Evolutionary conservation across 805 yeast species (phyloP).

Genomic region (Cyberlindnera euphorbiiphila): DNA sequence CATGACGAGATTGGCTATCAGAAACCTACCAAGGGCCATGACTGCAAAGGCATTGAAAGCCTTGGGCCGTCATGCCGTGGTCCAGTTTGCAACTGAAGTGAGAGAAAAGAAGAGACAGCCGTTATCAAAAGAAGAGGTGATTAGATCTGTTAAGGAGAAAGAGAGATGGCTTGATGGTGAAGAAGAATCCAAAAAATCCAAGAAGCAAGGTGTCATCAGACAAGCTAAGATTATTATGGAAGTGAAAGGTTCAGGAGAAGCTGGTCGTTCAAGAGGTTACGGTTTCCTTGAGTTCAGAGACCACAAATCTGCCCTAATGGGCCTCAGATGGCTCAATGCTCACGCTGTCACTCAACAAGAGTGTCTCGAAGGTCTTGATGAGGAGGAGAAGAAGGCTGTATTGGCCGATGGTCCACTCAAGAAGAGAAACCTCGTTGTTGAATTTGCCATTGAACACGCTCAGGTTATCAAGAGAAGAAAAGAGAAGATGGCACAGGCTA

Average conservation of each 20-base stretch:
- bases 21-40: slow-evolving; percentile 93
- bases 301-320: slow-evolving; percentile 92
- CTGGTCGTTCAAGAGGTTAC: slow-evolving; percentile 93
- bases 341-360: slow-evolving; percentile 76
- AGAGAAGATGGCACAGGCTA: slow-evolving; percentile 52
- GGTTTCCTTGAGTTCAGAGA: slow-evolving; percentile 93
- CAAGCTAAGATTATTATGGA: slow-evolving; percentile 94
- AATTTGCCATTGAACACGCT: slow-evolving; percentile 94
- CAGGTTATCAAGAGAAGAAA: slow-evolving; percentile 87
- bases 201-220: slow-evolving; percentile 84
- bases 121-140: slow-evolving; percentile 81
- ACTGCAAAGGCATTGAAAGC: slow-evolving; percentile 84
- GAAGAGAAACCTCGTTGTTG: slow-evolving; percentile 78
- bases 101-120: slow-evolving; percentile 73
- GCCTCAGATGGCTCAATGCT: slow-evolving; percentile 93
- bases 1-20: slow-evolving; percentile 89
- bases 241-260: slow-evolving; percentile 80
- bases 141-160: slow-evolving; percentile 72
- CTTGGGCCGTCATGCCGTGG: slow-evolving; percentile 90
- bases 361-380: slow-evolving; percentile 63
- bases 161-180: slow-evolving; percentile 37
- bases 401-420: slow-evolving; percentile 46
- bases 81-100: slow-evolving; percentile 89
- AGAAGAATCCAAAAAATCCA: slow-evolving; percentile 54
- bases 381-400: slow-evolving; percentile 58